Conservation (phyloP, 257 asterid species). For the Ilex aquifolium region DNA sequence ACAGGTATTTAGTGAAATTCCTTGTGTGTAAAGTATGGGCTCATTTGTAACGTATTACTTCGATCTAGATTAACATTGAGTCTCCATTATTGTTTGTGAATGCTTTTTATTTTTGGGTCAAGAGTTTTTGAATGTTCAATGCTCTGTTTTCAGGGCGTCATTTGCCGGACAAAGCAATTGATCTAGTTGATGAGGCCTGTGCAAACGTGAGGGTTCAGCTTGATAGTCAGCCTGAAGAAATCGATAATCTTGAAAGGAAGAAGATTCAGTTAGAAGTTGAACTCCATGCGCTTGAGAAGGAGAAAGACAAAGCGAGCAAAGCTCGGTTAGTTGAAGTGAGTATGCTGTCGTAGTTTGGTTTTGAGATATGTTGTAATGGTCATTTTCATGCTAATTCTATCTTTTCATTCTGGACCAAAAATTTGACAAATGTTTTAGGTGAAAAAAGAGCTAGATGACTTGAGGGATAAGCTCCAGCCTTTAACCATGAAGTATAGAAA, state of each 20-base stretch:
- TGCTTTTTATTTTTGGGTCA: too few relatives aligned
- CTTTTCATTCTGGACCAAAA: too few relatives aligned
- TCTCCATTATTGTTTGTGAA: too few relatives aligned
- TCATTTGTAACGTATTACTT: too few relatives aligned
- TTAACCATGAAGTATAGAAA: conserved; percentile 69
- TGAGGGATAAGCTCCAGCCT: conserved; percentile 89
- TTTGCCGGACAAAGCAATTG: conserved; percentile 74
- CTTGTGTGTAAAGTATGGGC: too few relatives aligned
- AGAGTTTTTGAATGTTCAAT: too few relatives aligned
- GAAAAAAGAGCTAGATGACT: conserved; percentile 72
- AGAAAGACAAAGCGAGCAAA: conserved; percentile 75
- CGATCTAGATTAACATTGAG: too few relatives aligned
- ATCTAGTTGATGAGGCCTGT: conserved; percentile 68
- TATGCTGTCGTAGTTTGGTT: neutral
- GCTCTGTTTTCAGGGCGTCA: conserved; percentile 43
- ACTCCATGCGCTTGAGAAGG: conserved; percentile 76
- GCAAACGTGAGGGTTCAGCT: conserved; percentile 80
- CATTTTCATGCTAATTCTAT: too few relatives aligned
- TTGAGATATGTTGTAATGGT: too few relatives aligned
- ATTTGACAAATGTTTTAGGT: conserved; percentile 29
- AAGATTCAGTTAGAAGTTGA: conserved; percentile 71
- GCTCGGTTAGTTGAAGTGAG: conserved; percentile 65
- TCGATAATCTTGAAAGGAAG: conserved; percentile 63
- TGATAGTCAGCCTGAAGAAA: conserved; percentile 73
- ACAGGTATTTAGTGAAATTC: conserved; percentile 26